Conservation (phyloP, 1,284 basidiomycete genomes). For the Malassezia obtusa region DNA sequence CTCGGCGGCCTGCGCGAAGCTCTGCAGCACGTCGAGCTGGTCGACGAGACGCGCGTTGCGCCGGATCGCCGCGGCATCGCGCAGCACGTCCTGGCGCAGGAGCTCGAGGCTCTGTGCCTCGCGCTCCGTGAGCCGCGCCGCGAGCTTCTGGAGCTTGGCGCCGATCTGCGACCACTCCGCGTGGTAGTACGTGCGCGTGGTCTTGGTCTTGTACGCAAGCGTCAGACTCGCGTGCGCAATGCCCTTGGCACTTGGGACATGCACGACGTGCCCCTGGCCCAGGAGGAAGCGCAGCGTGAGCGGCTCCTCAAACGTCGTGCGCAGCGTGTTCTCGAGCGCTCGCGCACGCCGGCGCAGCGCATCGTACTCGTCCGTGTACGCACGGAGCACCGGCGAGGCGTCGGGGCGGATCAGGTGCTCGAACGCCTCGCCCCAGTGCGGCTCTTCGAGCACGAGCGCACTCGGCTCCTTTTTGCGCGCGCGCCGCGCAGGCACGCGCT, state of each 20-base stretch:
- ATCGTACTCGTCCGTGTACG: constrained; percentile 21
- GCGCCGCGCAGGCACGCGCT: neutral
- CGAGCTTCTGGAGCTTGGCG: constrained; percentile 18
- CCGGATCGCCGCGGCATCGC: constrained; percentile 46
- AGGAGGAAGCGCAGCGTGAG: constrained; percentile 31
- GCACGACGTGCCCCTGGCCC: constrained; percentile 42
- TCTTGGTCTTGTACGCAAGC: constrained; percentile 29
- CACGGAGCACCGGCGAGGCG: constrained; percentile 22
- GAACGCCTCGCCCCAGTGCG: constrained; percentile 35
- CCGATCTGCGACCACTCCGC: constrained; percentile 29
- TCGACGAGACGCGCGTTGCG: constrained; percentile 71
- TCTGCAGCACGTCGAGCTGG: constrained; percentile 74
- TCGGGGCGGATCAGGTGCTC: constrained; percentile 42
- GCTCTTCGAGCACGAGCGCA: neutral
- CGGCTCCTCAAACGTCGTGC: constrained; percentile 18
- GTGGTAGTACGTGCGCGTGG: constrained; percentile 36
- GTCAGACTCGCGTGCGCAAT: constrained; percentile 17
- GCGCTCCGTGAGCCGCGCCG: constrained; percentile 20
- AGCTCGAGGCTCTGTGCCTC: constrained; percentile 29
- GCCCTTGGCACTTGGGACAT: constrained; percentile 18
- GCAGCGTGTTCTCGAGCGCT: constrained; percentile 22
- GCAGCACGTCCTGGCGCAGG: constrained; percentile 30
- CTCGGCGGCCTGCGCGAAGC: constrained; percentile 70
- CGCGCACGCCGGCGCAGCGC: constrained; percentile 21
- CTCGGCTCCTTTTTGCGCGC: neutral